phyloP scores from a whole-genome alignment of 352 stramenopile genomes.

The Phytophthora agathidicida region DNA sequence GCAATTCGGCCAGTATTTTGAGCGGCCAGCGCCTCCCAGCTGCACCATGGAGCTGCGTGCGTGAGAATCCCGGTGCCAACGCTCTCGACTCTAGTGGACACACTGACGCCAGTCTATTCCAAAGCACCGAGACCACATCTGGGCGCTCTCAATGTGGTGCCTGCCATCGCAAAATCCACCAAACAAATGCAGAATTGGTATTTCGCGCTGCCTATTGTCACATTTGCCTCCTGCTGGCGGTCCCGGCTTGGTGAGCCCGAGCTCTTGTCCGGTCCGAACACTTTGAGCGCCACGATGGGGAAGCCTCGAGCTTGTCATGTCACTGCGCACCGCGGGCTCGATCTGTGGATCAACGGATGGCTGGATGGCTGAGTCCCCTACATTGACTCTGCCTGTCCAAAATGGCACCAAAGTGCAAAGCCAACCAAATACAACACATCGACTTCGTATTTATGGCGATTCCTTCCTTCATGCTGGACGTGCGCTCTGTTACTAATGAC shows the following conservation, averaged over 20 bases:
- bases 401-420: neutral
- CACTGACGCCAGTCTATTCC: slow-evolving; percentile 17
- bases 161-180: slow-evolving; percentile 20
- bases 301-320: slow-evolving; percentile 13
- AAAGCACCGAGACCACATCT: slow-evolving; percentile 18
- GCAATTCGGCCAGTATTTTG: slow-evolving; percentile 17
- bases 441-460: slow-evolving; percentile 15
- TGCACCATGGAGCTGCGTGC: neutral
- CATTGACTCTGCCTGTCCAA: slow-evolving; percentile 15
- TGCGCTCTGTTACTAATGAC: slow-evolving; percentile 12
- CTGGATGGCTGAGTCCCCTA: slow-evolving; percentile 14
- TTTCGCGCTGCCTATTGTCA: slow-evolving; percentile 8
- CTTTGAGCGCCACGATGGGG: slow-evolving; percentile 7
- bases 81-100: slow-evolving; percentile 21
- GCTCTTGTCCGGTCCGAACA: slow-evolving; percentile 17
- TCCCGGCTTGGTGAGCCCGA: slow-evolving; percentile 1
- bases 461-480: neutral
- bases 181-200: slow-evolving; percentile 7
- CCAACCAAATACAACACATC: slow-evolving; percentile 7
- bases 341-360: slow-evolving; percentile 8
- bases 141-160: neutral
- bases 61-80: slow-evolving; percentile 15
- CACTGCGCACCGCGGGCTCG: slow-evolving; percentile 6
- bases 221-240: slow-evolving; percentile 1
- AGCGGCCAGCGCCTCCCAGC: neutral